Evolutionary conservation across 2,329 filamentous ascomycete species (phyloP).

Genomic region (Fusarium sp.): DNA sequence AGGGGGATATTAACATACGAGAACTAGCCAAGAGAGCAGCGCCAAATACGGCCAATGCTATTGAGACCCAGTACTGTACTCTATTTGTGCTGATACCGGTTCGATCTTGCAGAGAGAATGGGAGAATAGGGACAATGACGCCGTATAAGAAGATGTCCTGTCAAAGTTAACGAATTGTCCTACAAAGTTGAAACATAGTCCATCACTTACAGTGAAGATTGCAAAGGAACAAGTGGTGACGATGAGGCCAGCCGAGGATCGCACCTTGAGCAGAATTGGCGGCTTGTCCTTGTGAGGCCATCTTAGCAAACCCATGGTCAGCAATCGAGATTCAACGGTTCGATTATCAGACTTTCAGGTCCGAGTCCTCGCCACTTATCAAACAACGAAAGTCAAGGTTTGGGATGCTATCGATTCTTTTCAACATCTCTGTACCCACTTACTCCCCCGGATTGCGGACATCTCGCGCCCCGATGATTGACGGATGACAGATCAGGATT

Average conservation of each 20-base stretch:
- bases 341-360: not conserved
- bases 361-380: not conserved
- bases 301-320: constrained; percentile 34
- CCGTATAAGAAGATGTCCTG: constrained; percentile 55
- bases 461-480: constrained; percentile 27
- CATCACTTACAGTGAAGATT: constrained; percentile 51
- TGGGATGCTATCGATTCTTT: constrained; percentile 3
- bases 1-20: constrained; percentile 44
- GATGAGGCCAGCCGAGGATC: constrained; percentile 52
- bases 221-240: constrained; percentile 53
- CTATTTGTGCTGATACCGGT: constrained; percentile 44
- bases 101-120: constrained; percentile 50
- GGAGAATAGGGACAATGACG: constrained; percentile 53
- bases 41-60: constrained; percentile 53
- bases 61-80: constrained; percentile 55
- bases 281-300: constrained; percentile 41
- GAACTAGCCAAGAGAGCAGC: constrained; percentile 50
- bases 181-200: not conserved
- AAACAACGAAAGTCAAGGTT: not conserved
- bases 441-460: constrained; percentile 21
- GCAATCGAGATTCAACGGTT: not conserved
- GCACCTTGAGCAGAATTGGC: constrained; percentile 49
- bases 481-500: constrained; percentile 21
- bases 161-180: constrained; percentile 1
- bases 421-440: constrained; percentile 31